These are phyloP conservation scores for Lotus japonicus DNA, from an alignment of 306 rosid genomes.

Conservation along the genomic window DNA sequence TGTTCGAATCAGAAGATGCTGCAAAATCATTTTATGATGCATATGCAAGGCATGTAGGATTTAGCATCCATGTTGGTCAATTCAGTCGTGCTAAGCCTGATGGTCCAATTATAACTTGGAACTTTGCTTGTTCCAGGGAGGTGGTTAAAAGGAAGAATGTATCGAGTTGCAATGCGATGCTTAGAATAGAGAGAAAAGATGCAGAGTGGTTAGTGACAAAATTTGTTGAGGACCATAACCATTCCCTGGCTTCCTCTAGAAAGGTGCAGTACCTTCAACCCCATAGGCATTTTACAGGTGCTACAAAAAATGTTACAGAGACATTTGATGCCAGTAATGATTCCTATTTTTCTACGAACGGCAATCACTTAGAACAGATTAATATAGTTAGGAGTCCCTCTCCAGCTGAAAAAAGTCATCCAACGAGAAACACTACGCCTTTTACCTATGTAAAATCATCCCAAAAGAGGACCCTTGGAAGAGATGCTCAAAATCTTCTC, in stretches of 20 bases:
- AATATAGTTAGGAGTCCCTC: slow-evolving; percentile 40
- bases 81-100: slow-evolving; percentile 61
- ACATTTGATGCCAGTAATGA: slow-evolving; percentile 38
- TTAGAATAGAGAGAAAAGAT: slow-evolving; percentile 61
- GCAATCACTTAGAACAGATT: slow-evolving; percentile 40
- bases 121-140: slow-evolving; percentile 67
- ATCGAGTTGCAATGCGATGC: slow-evolving; percentile 73
- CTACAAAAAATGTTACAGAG: slow-evolving; percentile 43
- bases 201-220: slow-evolving; percentile 52
- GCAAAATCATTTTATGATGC: slow-evolving; percentile 58
- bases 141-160: slow-evolving; percentile 56
- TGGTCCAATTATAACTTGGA: slow-evolving; percentile 75
- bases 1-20: slow-evolving; percentile 59
- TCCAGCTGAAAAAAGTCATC: slow-evolving; percentile 42
- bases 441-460: slow-evolving; percentile 35
- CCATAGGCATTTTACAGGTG: slow-evolving; percentile 64
- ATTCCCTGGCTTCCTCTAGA: slow-evolving; percentile 44
- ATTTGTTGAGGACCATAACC: slow-evolving; percentile 77
- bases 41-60: slow-evolving; percentile 54
- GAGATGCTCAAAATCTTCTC: slow-evolving; percentile 74
- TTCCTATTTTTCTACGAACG: slow-evolving; percentile 35
- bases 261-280: slow-evolving; percentile 57
- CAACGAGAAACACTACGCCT: slow-evolving; percentile 34
- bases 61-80: slow-evolving; percentile 62
- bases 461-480: slow-evolving; percentile 59